These are phyloP conservation scores for Scytalidium sp. DNA, from an alignment of 2,329 filamentous ascomycete species.

Conservation along the genomic window DNA sequence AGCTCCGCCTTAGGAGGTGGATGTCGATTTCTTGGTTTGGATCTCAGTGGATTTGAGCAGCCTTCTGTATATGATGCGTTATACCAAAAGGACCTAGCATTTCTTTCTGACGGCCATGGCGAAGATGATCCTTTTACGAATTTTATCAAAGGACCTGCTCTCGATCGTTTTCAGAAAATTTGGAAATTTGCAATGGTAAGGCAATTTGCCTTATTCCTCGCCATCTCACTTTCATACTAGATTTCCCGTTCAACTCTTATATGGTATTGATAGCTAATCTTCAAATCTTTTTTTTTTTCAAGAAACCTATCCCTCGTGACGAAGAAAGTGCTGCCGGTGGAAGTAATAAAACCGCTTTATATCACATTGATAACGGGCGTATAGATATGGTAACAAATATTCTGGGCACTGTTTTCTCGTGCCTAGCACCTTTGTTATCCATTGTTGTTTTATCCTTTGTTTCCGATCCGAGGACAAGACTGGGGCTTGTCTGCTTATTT, in stretches of 20 bases:
- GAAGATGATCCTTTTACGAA: background rate
- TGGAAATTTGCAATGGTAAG: background rate
- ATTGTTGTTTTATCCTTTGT: conserved; percentile 20
- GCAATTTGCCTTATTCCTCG: too few relatives aligned
- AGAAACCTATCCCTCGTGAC: too few relatives aligned
- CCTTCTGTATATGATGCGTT: background rate
- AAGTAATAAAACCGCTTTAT: too few relatives aligned
- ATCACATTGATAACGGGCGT: too few relatives aligned
- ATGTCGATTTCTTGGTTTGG: background rate
- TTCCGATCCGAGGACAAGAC: conserved; percentile 8
- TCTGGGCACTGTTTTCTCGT: conserved; percentile 16
- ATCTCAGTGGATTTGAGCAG: background rate
- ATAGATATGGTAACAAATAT: conserved; percentile 4
- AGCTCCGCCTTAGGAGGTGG: background rate
- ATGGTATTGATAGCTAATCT: too few relatives aligned
- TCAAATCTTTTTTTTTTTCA: too few relatives aligned
- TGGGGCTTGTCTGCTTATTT: conserved; percentile 24
- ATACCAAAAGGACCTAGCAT: background rate
- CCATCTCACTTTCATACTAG: too few relatives aligned
- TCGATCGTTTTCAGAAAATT: background rate
- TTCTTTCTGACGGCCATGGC: background rate
- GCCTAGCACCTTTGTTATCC: conserved; percentile 16
- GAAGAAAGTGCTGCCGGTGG: too few relatives aligned
- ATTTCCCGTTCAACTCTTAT: too few relatives aligned
- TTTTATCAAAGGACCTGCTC: background rate